Evolutionary conservation across 495 filamentous ascomycete genomes (phyloP).

Genomic region (Polyplosphaeria fusca): DNA sequence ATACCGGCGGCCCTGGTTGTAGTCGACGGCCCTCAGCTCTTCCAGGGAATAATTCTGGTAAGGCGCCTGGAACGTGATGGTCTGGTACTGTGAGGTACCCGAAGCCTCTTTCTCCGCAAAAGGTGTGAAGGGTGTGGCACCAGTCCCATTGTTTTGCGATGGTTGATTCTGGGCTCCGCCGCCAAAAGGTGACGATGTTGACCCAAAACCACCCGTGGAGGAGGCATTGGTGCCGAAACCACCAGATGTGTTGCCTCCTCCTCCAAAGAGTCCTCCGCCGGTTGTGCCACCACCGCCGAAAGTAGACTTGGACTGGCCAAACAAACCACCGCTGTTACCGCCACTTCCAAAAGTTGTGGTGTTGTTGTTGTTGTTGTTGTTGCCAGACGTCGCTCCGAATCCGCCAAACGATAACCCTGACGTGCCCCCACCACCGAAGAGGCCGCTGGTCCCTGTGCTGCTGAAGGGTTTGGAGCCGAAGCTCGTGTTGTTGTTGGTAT

Average conservation of each 20-base stretch:
- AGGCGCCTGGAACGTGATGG: slow-evolving; percentile 77
- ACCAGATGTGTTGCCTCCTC: slow-evolving; percentile 27
- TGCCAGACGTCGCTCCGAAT: slow-evolving; percentile 21
- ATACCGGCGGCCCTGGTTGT: slow-evolving; percentile 76
- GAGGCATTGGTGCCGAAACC: slow-evolving; percentile 47
- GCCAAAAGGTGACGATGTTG: slow-evolving; percentile 32
- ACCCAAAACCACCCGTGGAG: slow-evolving; percentile 51
- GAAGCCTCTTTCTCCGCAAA: slow-evolving; percentile 78
- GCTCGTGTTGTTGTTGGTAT: slow-evolving; percentile 29
- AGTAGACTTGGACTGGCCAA: slow-evolving; percentile 44
- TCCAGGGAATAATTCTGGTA: slow-evolving; percentile 89
- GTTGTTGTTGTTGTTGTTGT: slow-evolving; percentile 24
- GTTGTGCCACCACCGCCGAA: slow-evolving; percentile 39
- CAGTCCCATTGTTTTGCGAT: slow-evolving; percentile 61
- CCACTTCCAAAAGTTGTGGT: slow-evolving; percentile 53
- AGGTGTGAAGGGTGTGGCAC: slow-evolving; percentile 66
- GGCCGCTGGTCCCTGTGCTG: slow-evolving; percentile 21
- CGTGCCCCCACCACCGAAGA: slow-evolving; percentile 44
- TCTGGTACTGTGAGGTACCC: slow-evolving; percentile 74
- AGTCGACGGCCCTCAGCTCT: slow-evolving; percentile 85
- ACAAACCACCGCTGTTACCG: slow-evolving; percentile 47
- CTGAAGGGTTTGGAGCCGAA: slow-evolving; percentile 34
- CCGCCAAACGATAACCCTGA: slow-evolving; percentile 14
- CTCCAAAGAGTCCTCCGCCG: slow-evolving; percentile 40
- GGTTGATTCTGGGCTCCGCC: slow-evolving; percentile 10